Evolutionary conservation across 2,329 filamentous ascomycete species (phyloP), one percentile per base, ranked within the genome.

Genomic region (Colletotrichum godetiae): DNA sequence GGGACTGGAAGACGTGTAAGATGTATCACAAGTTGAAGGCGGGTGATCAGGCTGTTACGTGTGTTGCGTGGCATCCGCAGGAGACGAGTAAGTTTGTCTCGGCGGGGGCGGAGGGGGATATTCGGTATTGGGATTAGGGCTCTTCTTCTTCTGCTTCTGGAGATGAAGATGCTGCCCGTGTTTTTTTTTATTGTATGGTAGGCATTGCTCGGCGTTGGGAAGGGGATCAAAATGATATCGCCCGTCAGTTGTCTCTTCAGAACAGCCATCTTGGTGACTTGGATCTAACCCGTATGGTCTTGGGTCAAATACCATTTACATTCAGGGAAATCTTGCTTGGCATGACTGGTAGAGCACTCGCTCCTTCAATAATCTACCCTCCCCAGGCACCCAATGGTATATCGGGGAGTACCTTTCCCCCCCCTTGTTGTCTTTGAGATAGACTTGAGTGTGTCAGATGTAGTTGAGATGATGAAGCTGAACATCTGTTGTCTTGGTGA

Each of bases 1-100:
- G 95, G 95, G 97, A 98, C 84, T 99, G 95, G 94, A 99, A 99
- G 90, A 98, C 95, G 52, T 97, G 96, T 83, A 98, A 98, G 86
- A 96, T 99, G 95, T 98, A 95, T 84, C 95, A 98, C 85, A 98
- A 98, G 88, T 91, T 99, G 76, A 91, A 93, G 84, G 95, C 95
- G 29, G 92, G 94, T 72, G 95, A 95, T 67, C 90, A 93, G 66
- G 91, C 95, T 5, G 88, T 98, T 67, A 94, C 95, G n/a, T 94
- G 93, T 76, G 90, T 97, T 71, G 93, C 94, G 81, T 99, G 97
- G 96, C 95, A 98, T 83, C 95, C 96, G n/a, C 94, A 98, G 84
- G 97, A 99, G 87, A 97, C 93, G 22, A 97, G 93, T 80, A 98
- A 98, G 88, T 92, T 98, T 46, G 94, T 93, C 2, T 97, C 95